Conservation (phyloP, 805 yeast genomes). For the Schizosaccharomyces cryophilus region DNA sequence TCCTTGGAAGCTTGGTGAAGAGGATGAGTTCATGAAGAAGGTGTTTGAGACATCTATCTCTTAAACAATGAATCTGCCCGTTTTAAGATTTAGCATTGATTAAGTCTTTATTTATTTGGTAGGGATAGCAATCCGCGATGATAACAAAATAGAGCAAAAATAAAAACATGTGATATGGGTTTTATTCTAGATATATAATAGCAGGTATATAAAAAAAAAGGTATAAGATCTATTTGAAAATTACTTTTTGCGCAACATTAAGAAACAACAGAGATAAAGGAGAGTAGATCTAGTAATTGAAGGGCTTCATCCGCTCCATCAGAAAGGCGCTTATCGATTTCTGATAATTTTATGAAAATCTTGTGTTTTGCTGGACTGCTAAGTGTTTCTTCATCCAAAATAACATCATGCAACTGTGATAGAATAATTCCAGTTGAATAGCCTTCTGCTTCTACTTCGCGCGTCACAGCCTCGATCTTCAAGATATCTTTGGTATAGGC, state of each 20-base stretch:
- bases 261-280: neutral
- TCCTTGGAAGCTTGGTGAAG: neutral
- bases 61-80: too few relatives aligned
- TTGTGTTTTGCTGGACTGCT: constrained; percentile 33
- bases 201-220: too few relatives aligned
- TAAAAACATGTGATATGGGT: too few relatives aligned
- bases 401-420: constrained; percentile 43
- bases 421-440: constrained; percentile 58
- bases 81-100: too few relatives aligned
- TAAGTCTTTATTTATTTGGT: too few relatives aligned
- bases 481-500: constrained; percentile 13
- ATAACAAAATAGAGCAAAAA: too few relatives aligned
- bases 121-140: too few relatives aligned
- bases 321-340: constrained; percentile 45
- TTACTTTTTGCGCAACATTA: neutral
- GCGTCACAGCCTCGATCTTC: constrained; percentile 18
- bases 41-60: neutral
- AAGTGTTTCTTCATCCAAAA: constrained; percentile 30
- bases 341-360: constrained; percentile 42
- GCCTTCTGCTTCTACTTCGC: constrained; percentile 34
- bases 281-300: constrained; percentile 38
- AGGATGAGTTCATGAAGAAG: neutral
- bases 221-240: too few relatives aligned
- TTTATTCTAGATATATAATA: too few relatives aligned
- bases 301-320: constrained; percentile 81